These are phyloP conservation scores for Anthracocystis walkeri DNA, from an alignment of 1,284 basidiomycete genomes.

Conservation along the genomic window DNA sequence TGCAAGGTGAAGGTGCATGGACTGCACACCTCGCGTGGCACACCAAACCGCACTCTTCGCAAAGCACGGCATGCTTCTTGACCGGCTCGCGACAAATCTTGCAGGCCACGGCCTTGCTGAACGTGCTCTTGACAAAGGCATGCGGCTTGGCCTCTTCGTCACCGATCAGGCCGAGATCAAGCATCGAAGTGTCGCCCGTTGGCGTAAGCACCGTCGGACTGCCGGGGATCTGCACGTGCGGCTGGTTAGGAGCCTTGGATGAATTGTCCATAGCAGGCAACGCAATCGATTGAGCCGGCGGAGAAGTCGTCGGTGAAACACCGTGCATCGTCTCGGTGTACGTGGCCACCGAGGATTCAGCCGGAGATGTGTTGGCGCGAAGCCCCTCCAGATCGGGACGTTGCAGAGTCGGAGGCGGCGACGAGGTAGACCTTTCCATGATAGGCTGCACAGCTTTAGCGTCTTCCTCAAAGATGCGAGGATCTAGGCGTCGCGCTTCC, in stretches of 20 bases:
- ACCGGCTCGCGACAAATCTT: slow-evolving; percentile 83
- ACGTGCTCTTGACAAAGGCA: slow-evolving; percentile 88
- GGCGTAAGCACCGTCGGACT: slow-evolving; percentile 24
- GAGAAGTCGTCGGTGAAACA: slow-evolving; percentile 26
- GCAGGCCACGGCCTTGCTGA: slow-evolving; percentile 90
- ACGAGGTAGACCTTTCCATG: slow-evolving; percentile 53
- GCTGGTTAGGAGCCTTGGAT: slow-evolving; percentile 3
- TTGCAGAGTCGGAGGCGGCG: slow-evolving; percentile 38
- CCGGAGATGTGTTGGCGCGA: slow-evolving; percentile 43
- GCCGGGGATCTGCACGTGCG: slow-evolving; percentile 2
- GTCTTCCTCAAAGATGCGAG: slow-evolving; percentile 41
- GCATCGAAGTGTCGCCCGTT: slow-evolving; percentile 42
- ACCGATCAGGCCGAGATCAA: slow-evolving; percentile 41
- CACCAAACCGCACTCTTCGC: slow-evolving; percentile 88
- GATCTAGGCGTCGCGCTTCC: slow-evolving; percentile 77
- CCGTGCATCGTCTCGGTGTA: slow-evolving; percentile 21
- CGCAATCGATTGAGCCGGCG: slow-evolving; percentile 5
- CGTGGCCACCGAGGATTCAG: slow-evolving; percentile 20
- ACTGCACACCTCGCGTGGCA: slow-evolving; percentile 82
- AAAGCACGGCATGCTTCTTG: slow-evolving; percentile 88
- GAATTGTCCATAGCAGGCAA: slow-evolving; percentile 22
- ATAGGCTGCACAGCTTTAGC: slow-evolving; percentile 15
- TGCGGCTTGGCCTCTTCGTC: slow-evolving; percentile 72
- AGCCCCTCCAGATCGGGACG: slow-evolving; percentile 30
- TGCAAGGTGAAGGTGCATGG: slow-evolving; percentile 82